A percentile compares a stretch with the other conserved stretches of the same genome.
These are phyloP conservation scores for Elongisporangium anandrum DNA, from an alignment of 352 stramenopile species.

Conservation along the genomic window DNA sequence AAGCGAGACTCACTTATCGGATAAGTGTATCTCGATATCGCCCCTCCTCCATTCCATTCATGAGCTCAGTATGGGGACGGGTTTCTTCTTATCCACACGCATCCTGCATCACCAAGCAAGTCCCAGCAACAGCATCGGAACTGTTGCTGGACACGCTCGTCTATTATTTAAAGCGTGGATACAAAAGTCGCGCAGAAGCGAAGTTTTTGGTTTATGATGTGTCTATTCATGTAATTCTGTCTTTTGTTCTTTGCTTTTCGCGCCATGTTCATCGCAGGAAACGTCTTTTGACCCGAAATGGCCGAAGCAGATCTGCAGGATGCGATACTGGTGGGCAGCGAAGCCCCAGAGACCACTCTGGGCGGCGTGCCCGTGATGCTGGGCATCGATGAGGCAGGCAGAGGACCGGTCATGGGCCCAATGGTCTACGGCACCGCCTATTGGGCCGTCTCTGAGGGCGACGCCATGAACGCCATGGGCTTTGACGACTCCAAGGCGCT, in stretches of 20 bases:
- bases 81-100: neutral
- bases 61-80: neutral
- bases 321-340: slow-evolving; percentile 51
- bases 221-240: neutral
- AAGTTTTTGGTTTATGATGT: neutral
- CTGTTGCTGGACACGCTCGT: neutral
- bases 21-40: neutral
- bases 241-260: neutral
- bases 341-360: slow-evolving; percentile 55
- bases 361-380: slow-evolving; percentile 80
- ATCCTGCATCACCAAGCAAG: neutral
- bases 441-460: slow-evolving; percentile 74
- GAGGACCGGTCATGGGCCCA: slow-evolving; percentile 91
- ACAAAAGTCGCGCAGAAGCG: neutral
- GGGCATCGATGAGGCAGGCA: slow-evolving; percentile 94
- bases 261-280: neutral
- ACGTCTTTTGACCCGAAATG: slow-evolving; percentile 9
- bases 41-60: neutral
- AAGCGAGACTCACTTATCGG: neutral
- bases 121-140: neutral
- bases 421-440: slow-evolving; percentile 95
- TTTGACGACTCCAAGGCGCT: slow-evolving; percentile 96
- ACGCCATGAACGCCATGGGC: slow-evolving; percentile 75
- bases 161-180: neutral
- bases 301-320: slow-evolving; percentile 36